Base-by-base conservation (phyloP, 2,329 filamentous ascomycete genomes). In the Epichloe bromicola region DNA sequence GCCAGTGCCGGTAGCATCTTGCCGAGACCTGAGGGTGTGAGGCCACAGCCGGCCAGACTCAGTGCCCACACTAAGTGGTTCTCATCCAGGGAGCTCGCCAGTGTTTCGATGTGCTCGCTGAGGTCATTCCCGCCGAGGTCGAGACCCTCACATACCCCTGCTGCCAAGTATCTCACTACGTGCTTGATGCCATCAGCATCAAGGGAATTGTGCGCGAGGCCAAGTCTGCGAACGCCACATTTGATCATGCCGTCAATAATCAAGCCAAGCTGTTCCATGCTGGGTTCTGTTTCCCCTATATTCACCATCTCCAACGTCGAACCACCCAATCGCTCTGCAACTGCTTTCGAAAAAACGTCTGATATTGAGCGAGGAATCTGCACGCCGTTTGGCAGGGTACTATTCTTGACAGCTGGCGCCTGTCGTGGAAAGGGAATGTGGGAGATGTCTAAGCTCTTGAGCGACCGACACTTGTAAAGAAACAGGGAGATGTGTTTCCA, bases 401-500 rank as follows among this genome's bases (percentile, higher is more conserved):
- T 61, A 33, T 61, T 63, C n/a, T 58, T 56, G 20, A 60, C 61
- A 2, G 55, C 51, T 14, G 64, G 56, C 23, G 64, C 56, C 50
- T 69, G 66, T 26, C 61, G 64, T 1, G 88, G 89, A 56, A 97
- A 91, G 3, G 80, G 78, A 53, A 95, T 83, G 60, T 87, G 85
- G 1, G 90, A 95, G 30, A 97, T 65, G 64, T 98, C 93, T 23
- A 97, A 78, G 5, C 79, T 85, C 65, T 89, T 90, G 51, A 98
- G 73, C 1, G 89, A 89, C 55, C 82, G 83, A 59, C 88, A 95
- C 72, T 96, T 83, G 67, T 95, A 88, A 49, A 95, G 75, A 63
- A 97, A 98, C 6, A 95, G 72, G 40, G 85, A 85, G 52, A 97
- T 82, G 63, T 97, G 82, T 60, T 85, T 89, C 93, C 93, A 98